Base-by-base conservation (phyloP, 2,329 filamentous ascomycete species). In the Colletotrichum tofieldiae region DNA sequence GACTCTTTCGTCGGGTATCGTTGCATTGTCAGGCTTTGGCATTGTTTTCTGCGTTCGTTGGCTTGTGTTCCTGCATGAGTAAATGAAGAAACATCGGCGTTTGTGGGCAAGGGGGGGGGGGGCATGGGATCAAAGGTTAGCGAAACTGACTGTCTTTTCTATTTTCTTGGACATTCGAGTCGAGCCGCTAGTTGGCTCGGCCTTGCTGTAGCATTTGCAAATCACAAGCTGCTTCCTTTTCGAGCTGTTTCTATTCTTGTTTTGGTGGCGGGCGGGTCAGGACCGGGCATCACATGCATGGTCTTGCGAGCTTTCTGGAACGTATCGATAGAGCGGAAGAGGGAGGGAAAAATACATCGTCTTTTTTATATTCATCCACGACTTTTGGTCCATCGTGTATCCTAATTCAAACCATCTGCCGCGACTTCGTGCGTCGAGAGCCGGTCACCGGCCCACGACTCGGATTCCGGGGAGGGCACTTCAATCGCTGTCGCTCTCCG, bases 401-500 rank as follows among this genome's bases (percentile, higher is more conserved):
- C 37, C 55, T 37, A 7, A 9, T 37, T 12, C 14, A 4, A 14
- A 23, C 29, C 9, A 18, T 23, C 32, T 32, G 54, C 11, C 35
- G 54, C 35, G 52, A 11, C 14, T 37, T 37, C 4, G 20, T 56
- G 20, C 20, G 18, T 37, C 32, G 32, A 39, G 32, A 37, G 29
- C 16, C 11, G 47, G 7, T 1, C 18, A n/a, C 29, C 20, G 26
- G 29, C 51, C 20, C 32, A 37, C 32, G 52, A 37, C 20, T 14
- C 8, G 18, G 2, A n/a, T 12, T 35, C 51, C 16, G 16, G 51
- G 26, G 6, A 11, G 45, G 23, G 23, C 23, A 26, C 23, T 32
- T 51, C 55, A 84, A 45, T 85, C 84, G 65, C 81, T 83, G 52
- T 82, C 82, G 20, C 77, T 78, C 58, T 55, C 65, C n/a, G 52